A percentile compares a stretch with the other conserved stretches of the same genome.
phyloP scores from a whole-genome alignment of 805 yeast species.

The Yamadazyma sp. region DNA sequence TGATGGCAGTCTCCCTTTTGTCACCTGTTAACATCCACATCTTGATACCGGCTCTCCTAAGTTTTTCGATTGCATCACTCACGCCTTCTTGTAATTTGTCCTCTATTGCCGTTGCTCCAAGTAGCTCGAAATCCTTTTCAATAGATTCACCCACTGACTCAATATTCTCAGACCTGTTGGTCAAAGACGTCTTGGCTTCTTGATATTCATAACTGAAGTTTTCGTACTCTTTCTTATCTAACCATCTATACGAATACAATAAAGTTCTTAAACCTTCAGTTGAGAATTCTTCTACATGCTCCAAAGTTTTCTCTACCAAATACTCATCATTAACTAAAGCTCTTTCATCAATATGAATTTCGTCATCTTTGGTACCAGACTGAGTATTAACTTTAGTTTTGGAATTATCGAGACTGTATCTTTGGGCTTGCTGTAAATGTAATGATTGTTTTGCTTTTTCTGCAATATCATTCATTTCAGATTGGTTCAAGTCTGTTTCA shows the following conservation, averaged over 20 bases:
- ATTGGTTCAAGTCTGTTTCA: too few relatives aligned
- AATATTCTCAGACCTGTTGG: constrained; percentile 60
- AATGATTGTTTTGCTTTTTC: constrained; percentile 54
- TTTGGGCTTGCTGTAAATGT: constrained; percentile 55
- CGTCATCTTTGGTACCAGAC: background rate
- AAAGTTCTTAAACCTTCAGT: constrained; percentile 93
- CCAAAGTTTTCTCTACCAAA: constrained; percentile 76
- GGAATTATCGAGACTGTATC: constrained; percentile 39
- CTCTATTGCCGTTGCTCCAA: constrained; percentile 96
- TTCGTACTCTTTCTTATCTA: constrained; percentile 55
- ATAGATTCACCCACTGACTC: constrained; percentile 70
- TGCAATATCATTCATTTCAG: constrained; percentile 54
- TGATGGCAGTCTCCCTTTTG: constrained; percentile 95
- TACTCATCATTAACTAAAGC: constrained; percentile 69
- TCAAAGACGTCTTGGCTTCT: constrained; percentile 73
- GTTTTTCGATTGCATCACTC: constrained; percentile 87
- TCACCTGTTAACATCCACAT: constrained; percentile 99
- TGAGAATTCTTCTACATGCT: constrained; percentile 90
- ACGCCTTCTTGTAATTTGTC: constrained; percentile 98
- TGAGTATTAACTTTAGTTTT: background rate
- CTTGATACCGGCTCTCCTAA: constrained; percentile 89
- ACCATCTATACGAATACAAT: constrained; percentile 75
- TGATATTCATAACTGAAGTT: constrained; percentile 67
- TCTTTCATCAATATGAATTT: constrained; percentile 43
- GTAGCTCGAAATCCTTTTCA: constrained; percentile 64